These are phyloP conservation scores for Leptodontidium sp. DNA, from an alignment of 2,329 filamentous ascomycete genomes.

Conservation along the genomic window DNA sequence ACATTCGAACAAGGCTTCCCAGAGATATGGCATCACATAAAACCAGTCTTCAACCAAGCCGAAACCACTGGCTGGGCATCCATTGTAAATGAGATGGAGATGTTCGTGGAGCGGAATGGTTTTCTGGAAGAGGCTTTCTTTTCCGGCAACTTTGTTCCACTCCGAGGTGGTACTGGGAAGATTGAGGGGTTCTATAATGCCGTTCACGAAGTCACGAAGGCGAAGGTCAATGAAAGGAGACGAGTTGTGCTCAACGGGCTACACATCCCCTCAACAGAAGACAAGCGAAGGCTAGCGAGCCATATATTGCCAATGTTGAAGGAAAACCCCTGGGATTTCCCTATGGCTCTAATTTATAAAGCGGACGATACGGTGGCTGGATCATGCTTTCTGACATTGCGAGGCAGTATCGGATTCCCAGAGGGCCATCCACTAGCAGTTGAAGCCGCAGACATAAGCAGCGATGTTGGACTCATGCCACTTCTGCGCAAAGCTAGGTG, in stretches of 20 bases:
- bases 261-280: conserved; percentile 27
- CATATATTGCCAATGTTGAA: conserved; percentile 38
- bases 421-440: conserved; percentile 34
- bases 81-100: conserved; percentile 37
- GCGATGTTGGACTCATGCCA: conserved; percentile 36
- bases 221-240: conserved; percentile 40
- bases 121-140: conserved; percentile 43
- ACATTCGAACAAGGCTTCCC: conserved; percentile 35
- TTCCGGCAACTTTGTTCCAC: conserved; percentile 42
- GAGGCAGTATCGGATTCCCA: conserved; percentile 40
- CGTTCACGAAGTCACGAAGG: conserved; percentile 39
- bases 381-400: conserved; percentile 24
- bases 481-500: conserved; percentile 35
- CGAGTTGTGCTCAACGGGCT: conserved; percentile 37
- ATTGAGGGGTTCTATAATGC: conserved; percentile 42
- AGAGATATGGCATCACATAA: conserved; percentile 34
- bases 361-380: conserved; percentile 35
- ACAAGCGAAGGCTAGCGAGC: conserved; percentile 27
- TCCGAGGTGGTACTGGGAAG: conserved; percentile 37
- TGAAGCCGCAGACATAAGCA: conserved; percentile 34
- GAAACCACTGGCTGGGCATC: conserved; percentile 35
- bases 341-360: conserved; percentile 43
- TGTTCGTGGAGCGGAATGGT: conserved; percentile 39
- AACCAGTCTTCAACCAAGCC: conserved; percentile 34
- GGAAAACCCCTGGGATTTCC: conserved; percentile 39